Evolutionary conservation across 2,329 filamentous ascomycete genomes (phyloP).

Genomic region (Exserohilum rostratum): DNA sequence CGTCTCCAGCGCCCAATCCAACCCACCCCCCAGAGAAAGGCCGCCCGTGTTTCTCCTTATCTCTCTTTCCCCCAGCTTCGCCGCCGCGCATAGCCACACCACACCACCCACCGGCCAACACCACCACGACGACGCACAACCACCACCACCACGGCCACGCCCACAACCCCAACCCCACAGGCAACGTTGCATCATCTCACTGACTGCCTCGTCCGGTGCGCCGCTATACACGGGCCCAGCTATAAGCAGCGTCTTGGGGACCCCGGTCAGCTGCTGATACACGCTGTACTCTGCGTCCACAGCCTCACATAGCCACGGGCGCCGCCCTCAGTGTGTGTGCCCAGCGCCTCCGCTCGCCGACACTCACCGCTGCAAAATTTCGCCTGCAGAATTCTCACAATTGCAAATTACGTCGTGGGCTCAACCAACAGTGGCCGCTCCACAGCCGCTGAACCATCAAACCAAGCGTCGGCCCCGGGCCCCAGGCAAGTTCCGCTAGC

Average conservation of each 20-base stretch:
- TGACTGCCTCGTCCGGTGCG: slow-evolving; percentile 18
- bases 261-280: slow-evolving; percentile 16
- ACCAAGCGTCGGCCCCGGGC: slow-evolving; percentile 3
- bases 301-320: slow-evolving; percentile 26
- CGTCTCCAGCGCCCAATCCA: slow-evolving; percentile 9
- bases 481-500: slow-evolving; percentile 23
- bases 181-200: slow-evolving; percentile 21
- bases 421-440: slow-evolving; percentile 21
- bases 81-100: slow-evolving; percentile 12
- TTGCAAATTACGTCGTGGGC: slow-evolving; percentile 18
- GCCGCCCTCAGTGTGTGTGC: not conserved
- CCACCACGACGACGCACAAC: not conserved
- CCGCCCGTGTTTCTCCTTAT: slow-evolving; percentile 7
- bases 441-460: slow-evolving; percentile 17
- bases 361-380: slow-evolving; percentile 32
- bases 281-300: slow-evolving; percentile 20
- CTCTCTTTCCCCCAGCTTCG: slow-evolving; percentile 13
- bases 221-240: slow-evolving; percentile 13
- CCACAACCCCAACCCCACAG: slow-evolving; percentile 9
- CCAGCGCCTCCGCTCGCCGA: slow-evolving; percentile 22
- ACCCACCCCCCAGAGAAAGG: slow-evolving; percentile 9
- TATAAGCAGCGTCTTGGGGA: slow-evolving; percentile 9
- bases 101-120: not conserved
- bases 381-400: slow-evolving; percentile 26
- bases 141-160: not conserved